These are phyloP conservation scores for Huntiella abstrusa DNA, from an alignment of 2,329 filamentous ascomycete genomes.

Conservation along the genomic window DNA sequence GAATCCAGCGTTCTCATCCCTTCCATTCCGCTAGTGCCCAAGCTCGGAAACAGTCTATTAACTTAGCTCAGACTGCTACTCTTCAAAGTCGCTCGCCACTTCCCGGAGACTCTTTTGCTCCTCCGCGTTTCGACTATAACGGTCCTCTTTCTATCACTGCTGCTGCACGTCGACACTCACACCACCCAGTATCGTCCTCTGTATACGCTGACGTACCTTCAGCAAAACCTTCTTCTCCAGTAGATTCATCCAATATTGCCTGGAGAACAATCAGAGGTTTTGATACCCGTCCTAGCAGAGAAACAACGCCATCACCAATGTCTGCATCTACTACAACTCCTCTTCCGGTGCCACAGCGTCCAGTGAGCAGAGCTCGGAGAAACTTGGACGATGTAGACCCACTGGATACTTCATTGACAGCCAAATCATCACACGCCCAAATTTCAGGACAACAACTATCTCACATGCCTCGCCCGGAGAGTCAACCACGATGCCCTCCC, in stretches of 20 bases:
- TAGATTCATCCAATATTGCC: constrained; percentile 1
- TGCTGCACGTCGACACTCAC: constrained; percentile 1
- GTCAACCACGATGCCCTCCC: background rate
- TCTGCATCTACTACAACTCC: background rate
- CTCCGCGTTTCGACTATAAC: constrained; percentile 1
- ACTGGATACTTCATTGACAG: background rate
- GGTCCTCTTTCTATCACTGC: constrained; percentile 2
- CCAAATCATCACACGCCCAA: background rate
- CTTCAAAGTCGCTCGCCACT: background rate
- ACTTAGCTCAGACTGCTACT: constrained; percentile 8
- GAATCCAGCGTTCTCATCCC: constrained; percentile 31
- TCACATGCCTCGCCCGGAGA: background rate
- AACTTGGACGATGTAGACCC: constrained; percentile 8
- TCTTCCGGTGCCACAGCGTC: background rate
- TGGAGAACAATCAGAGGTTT: constrained; percentile 10
- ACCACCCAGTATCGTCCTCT: constrained; percentile 1
- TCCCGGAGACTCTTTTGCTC: background rate
- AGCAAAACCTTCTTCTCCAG: background rate
- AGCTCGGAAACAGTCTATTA: constrained; percentile 9
- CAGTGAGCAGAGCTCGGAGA: background rate
- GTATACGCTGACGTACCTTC: background rate
- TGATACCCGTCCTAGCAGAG: background rate
- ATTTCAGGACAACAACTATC: background rate
- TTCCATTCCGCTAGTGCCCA: constrained; percentile 20
- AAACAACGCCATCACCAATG: constrained; percentile 1